phyloP scores from a whole-genome alignment of 2,329 filamentous ascomycete species.

The Alternaria triticimaculans region DNA sequence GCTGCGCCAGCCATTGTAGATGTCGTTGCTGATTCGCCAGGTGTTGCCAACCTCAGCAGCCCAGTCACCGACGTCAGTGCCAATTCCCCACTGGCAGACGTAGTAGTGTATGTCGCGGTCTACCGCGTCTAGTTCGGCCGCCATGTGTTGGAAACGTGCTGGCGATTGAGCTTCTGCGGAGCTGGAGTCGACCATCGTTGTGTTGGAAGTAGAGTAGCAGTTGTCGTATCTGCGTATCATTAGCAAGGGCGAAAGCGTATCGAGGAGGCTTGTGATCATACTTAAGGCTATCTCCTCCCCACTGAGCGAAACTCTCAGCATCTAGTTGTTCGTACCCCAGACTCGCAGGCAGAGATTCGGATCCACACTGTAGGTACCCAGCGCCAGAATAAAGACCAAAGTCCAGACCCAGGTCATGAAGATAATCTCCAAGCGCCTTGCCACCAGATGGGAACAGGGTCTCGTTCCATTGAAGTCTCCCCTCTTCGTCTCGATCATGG shows the following conservation, averaged over 20 bases:
- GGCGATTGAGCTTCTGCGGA: slow-evolving; percentile 37
- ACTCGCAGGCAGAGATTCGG: slow-evolving; percentile 54
- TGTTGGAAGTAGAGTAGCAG: slow-evolving; percentile 38
- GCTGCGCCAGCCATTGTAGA: slow-evolving; percentile 43
- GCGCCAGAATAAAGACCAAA: slow-evolving; percentile 62
- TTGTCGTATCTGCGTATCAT: slow-evolving; percentile 42
- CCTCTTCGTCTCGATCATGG: slow-evolving; percentile 50
- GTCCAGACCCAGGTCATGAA: slow-evolving; percentile 57
- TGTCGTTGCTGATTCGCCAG: slow-evolving; percentile 48
- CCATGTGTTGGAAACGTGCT: slow-evolving; percentile 41
- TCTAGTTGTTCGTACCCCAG: slow-evolving; percentile 63
- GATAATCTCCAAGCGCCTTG: slow-evolving; percentile 57
- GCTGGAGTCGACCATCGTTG: slow-evolving; percentile 46
- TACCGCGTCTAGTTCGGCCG: slow-evolving; percentile 30
- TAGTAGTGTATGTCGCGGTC: slow-evolving; percentile 46
- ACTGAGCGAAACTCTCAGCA: slow-evolving; percentile 61
- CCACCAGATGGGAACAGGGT: slow-evolving; percentile 60
- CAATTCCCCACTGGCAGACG: slow-evolving; percentile 50
- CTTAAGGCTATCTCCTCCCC: slow-evolving; percentile 56
- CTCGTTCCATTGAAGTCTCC: slow-evolving; percentile 59
- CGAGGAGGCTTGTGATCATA: slow-evolving; percentile 32
- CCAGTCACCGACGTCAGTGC: slow-evolving; percentile 45
- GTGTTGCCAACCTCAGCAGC: slow-evolving; percentile 44
- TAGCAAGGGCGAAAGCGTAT: slow-evolving; percentile 47
- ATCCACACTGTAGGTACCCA: slow-evolving; percentile 48